Evolutionary conservation across 1,284 basidiomycete genomes (phyloP), one percentile per base, ranked within the genome.

Genomic region (Cutaneotrichosporon curvatum): DNA sequence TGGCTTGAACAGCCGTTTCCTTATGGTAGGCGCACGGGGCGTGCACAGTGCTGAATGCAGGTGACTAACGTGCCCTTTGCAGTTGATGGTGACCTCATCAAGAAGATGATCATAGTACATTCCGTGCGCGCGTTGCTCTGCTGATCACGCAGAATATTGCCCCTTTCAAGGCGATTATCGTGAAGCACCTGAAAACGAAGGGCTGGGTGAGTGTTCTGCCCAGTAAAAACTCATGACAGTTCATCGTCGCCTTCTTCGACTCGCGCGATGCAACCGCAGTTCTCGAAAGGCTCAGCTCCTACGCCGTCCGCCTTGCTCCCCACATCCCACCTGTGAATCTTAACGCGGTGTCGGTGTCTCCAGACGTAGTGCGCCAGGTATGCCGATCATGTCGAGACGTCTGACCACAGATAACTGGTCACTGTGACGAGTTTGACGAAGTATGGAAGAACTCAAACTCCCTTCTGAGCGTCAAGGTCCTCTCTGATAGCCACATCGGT

Each of bases 231-330:
- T 43, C 5, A 48, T 22, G 0, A 6, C 30, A 70, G 68, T 49
- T 68, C 19, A 50, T 69, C 11, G 50, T 65, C 2, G 53, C 49
- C 25, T 68, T 69, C 53, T 58, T 57, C 38, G 68, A 71, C 55
- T 47, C 61, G 7, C 59, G 68, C 12, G 47, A 67, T 25, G 59
- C 66, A 1, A 5, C 39, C 22, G 61, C 57, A 39, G 51, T 68
- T 0, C 57, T 55, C 36, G 20, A 57, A 2, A 36, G 44, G 16
- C 51, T 71, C 10, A 53, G 48, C 7, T 15, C 16, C 10, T 43
- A 40, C 21, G 36, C 51, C 4, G 48, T 63, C 16, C 14, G 37
- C 19, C 50, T 70, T 43, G 19, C 25, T 7, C 25, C 25, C 8
- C 25, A 28, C 25, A 28, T 7, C 12, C 25, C 7, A 28, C 25